Evolutionary conservation across 495 filamentous ascomycete genomes (phyloP), one percentile per base, ranked within the genome.

Genomic region (Penicillium nucicola): DNA sequence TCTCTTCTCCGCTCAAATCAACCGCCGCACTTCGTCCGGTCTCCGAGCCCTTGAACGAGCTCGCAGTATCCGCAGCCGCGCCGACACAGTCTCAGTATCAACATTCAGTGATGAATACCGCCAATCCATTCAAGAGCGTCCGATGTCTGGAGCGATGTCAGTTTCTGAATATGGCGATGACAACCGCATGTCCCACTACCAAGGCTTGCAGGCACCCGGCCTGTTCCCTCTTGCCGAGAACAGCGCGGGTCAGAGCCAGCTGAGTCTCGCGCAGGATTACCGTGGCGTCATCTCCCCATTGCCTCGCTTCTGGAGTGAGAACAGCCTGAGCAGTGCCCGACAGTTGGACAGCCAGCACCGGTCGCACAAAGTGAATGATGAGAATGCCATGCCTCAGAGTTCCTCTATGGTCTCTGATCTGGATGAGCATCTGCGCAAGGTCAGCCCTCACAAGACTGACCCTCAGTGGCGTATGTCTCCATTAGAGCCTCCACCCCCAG

Each of bases 161-260:
- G 66, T 62, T 4, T 76, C 70, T 11, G 56, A 73, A 30, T 74
- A 76, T 39, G 67, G 68, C 1, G 68, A 73, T 22, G 72, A 76
- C 31, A 61, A 69, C 47, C 59, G 62, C 15, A 38, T 55, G 14
- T 65, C 62, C 2, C 56, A 60, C n/a, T 65, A 65, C 31, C 62
- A 65, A 14, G 61, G 45, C 28, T 30, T 61, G 17, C 66, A 58
- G 22, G 57, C 61, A 8, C 39, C 60, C 0, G 48, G 39, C n/a
- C 52, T 65, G 1, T 62, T 62, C 40, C 62, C 62, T n/a, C 57
- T 65, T 13, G 56, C 54, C 14, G 62, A 65, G 36, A 51, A 50
- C 13, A 55, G 53, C 18, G 55, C 45, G 30, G 61, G 61, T 14
- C 60, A 60, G 36, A 70, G 71, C 30, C 69, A 74, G 40, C 55